Conservation (phyloP, 768 basidiomycete species). For the Lentinus brumalis region DNA sequence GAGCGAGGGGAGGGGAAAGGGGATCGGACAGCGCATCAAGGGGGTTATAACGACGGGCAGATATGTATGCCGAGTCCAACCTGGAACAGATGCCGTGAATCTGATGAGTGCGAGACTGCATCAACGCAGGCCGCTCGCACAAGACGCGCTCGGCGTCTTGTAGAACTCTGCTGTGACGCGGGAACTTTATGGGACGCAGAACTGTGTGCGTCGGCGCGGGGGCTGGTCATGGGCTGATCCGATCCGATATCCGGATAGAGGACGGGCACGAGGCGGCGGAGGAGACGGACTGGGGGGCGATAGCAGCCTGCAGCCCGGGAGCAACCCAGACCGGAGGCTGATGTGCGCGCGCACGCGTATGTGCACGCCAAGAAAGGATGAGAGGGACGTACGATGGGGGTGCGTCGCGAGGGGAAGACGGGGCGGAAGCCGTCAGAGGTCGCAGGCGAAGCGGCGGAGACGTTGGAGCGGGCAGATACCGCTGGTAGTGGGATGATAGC, state of each 20-base stretch:
- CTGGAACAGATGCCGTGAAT: background rate
- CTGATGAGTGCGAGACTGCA: too few species aligned
- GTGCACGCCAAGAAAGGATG: background rate
- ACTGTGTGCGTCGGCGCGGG: background rate
- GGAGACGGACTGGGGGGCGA: background rate
- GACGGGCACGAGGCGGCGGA: slow-evolving; percentile 9
- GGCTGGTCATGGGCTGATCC: slow-evolving; percentile 20
- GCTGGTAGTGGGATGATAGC: slow-evolving; percentile 2
- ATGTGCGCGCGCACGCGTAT: too few species aligned
- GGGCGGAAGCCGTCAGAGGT: background rate
- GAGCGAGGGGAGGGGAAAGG: background rate
- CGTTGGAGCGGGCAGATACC: background rate
- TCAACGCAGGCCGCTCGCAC: too few species aligned
- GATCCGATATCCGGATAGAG: slow-evolving; percentile 12
- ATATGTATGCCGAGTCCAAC: background rate
- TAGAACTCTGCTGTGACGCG: background rate
- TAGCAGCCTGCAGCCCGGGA: slow-evolving; percentile 6
- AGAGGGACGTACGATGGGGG: background rate
- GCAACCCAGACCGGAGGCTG: background rate
- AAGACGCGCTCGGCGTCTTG: too few species aligned
- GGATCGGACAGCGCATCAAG: slow-evolving; percentile 1
- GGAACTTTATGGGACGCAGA: background rate
- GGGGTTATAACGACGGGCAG: slow-evolving; percentile 3
- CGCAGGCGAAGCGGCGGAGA: slow-evolving; percentile 3
- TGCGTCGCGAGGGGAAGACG: slow-evolving; percentile 4